Conservation (phyloP, 139 green algal genomes). For the Coccomyxa sp. region DNA sequence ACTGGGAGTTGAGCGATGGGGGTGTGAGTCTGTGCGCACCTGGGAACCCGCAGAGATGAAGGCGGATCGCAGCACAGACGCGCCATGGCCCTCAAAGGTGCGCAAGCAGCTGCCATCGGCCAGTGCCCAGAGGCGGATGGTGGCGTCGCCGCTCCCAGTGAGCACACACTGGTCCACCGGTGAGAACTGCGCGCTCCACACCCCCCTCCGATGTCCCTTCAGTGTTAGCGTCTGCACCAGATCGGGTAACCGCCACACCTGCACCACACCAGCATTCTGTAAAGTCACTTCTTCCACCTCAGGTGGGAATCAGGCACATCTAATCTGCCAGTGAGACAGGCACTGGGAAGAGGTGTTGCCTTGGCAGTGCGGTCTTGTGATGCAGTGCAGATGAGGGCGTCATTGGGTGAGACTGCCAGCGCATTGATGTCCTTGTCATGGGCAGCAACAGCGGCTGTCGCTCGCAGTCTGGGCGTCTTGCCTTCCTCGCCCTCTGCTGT, state of each 20-base stretch:
- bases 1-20: too few relatives aligned
- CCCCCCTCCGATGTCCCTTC: constrained; percentile 83
- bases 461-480: constrained; percentile 30
- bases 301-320: too few relatives aligned
- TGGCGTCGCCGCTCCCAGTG: constrained; percentile 74
- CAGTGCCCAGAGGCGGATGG: constrained; percentile 84
- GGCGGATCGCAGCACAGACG: constrained; percentile 70
- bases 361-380: constrained; percentile 82
- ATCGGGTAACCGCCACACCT: constrained; percentile 75
- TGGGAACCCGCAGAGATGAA: constrained; percentile 82
- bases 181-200: constrained; percentile 92
- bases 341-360: constrained; percentile 22
- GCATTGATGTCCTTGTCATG: constrained; percentile 98
- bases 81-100: constrained; percentile 89
- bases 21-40: constrained; percentile 13
- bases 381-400: constrained; percentile 59
- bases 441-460: constrained; percentile 70
- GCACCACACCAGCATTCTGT: background rate
- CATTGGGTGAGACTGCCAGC: constrained; percentile 72
- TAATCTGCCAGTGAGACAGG: too few relatives aligned
- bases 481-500: background rate
- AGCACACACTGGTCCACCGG: constrained; percentile 73
- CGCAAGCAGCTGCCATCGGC: constrained; percentile 76
- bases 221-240: constrained; percentile 59
- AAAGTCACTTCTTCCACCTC: background rate